phyloP scores from a whole-genome alignment of 495 filamentous ascomycete species.

The Aspergillus nidulans region DNA sequence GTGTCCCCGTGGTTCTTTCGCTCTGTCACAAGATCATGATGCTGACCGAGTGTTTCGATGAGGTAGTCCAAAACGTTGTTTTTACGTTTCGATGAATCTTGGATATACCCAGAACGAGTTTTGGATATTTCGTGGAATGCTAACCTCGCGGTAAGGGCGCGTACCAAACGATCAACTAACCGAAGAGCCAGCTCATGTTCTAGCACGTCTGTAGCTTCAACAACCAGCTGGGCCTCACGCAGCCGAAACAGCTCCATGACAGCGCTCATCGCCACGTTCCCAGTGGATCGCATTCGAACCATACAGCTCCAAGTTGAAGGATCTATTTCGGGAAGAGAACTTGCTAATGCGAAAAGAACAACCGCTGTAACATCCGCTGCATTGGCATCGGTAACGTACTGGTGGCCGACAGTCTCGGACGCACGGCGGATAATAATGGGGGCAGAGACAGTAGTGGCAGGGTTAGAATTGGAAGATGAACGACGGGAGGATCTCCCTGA shows the following conservation, averaged over 20 bases:
- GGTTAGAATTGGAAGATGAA: constrained; percentile 33
- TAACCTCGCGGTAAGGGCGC: constrained; percentile 48
- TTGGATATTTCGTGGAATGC: constrained; percentile 51
- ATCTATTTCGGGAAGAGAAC: constrained; percentile 44
- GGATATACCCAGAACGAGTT: constrained; percentile 32
- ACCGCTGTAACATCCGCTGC: constrained; percentile 54
- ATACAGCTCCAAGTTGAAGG: constrained; percentile 47
- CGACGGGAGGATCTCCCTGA: constrained; percentile 33
- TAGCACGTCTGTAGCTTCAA: constrained; percentile 47
- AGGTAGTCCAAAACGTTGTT: constrained; percentile 35
- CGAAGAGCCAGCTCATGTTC: constrained; percentile 59
- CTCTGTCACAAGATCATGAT: constrained; percentile 23
- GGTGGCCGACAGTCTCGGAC: constrained; percentile 25
- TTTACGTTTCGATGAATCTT: constrained; percentile 28
- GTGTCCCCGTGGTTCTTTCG: constrained; percentile 25
- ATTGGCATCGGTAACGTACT: constrained; percentile 48
- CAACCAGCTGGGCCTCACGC: constrained; percentile 24
- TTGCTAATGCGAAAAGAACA: constrained; percentile 53
- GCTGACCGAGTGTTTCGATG: constrained; percentile 37
- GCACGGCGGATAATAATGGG: constrained; percentile 26
- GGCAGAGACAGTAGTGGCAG: constrained; percentile 17
- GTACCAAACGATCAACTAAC: constrained; percentile 50
- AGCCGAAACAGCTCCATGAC: constrained; percentile 35
- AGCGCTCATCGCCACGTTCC: constrained; percentile 46
- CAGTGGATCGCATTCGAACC: constrained; percentile 48